These are phyloP conservation scores for Termitomyces sp. DNA, from an alignment of 768 basidiomycete species.

Conservation along the genomic window DNA sequence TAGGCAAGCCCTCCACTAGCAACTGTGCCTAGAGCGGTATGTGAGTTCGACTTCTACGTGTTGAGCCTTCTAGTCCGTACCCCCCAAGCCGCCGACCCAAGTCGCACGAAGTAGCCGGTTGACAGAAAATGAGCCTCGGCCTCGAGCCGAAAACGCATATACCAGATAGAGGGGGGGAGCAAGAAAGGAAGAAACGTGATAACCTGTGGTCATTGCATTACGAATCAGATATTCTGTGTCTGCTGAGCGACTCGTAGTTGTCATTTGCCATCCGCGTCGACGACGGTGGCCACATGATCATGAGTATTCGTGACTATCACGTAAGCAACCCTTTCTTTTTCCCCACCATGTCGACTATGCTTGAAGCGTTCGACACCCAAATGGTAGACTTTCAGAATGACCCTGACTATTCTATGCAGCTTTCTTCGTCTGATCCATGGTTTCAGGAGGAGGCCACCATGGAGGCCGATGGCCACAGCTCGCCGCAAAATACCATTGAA, in stretches of 20 bases:
- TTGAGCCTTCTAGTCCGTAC: constrained; percentile 25
- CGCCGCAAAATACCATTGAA: constrained; percentile 40
- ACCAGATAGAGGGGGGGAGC: constrained; percentile 56
- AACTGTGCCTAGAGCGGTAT: constrained; percentile 33
- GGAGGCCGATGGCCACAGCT: constrained; percentile 45
- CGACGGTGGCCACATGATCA: background rate
- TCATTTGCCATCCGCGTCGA: background rate
- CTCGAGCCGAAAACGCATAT: constrained; percentile 47
- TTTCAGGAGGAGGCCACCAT: constrained; percentile 48
- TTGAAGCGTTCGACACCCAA: constrained; percentile 54
- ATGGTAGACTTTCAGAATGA: constrained; percentile 59
- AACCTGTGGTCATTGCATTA: constrained; percentile 58
- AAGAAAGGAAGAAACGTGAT: constrained; percentile 59
- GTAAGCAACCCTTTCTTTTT: constrained; percentile 14
- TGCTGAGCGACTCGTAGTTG: constrained; percentile 29
- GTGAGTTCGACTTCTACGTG: background rate
- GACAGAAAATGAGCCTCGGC: constrained; percentile 46
- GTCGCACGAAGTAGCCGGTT: constrained; percentile 66
- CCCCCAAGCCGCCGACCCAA: constrained; percentile 62
- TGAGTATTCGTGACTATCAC: constrained; percentile 2
- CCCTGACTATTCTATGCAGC: constrained; percentile 55
- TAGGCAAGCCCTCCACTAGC: constrained; percentile 56
- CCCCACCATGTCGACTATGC: constrained; percentile 31
- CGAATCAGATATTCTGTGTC: constrained; percentile 67
- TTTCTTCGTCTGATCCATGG: constrained; percentile 44